Conservation (phyloP, 2,329 filamentous ascomycete genomes). For the Neopestalotiopsis sp. region DNA sequence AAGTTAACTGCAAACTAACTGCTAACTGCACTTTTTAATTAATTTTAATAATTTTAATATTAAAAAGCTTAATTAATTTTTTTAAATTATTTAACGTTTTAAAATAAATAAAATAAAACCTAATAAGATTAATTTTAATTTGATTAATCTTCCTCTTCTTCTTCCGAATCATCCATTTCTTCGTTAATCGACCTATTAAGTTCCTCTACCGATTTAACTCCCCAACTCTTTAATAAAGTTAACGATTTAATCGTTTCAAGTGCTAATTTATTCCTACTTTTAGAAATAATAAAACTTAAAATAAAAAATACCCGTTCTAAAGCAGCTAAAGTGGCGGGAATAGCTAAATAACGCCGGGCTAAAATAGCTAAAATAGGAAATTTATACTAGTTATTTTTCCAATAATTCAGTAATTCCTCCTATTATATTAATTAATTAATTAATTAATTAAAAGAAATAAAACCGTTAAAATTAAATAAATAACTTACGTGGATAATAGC, state of each 20-base stretch:
- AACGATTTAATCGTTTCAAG: background rate
- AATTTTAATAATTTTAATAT: too few species aligned
- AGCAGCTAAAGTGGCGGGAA: background rate
- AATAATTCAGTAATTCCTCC: background rate
- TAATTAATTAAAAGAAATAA: background rate
- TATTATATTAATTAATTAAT: background rate
- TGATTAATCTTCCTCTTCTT: background rate
- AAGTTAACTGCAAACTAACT: too few species aligned
- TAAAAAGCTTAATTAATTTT: too few species aligned
- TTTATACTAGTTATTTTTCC: background rate
- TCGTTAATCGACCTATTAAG: background rate
- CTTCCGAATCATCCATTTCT: background rate
- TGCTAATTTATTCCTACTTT: background rate
- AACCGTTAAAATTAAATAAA: background rate
- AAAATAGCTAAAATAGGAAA: background rate
- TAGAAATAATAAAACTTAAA: background rate
- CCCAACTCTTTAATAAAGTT: background rate
- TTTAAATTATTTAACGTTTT: too few species aligned
- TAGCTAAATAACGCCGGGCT: background rate
- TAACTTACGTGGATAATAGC: background rate
- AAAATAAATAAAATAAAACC: too few species aligned
- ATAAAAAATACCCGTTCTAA: background rate
- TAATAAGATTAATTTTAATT: background rate
- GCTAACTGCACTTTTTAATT: too few species aligned
- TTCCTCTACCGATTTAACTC: constrained; percentile 4